Evolutionary conservation across 768 basidiomycete genomes (phyloP).

Genomic region (Suillus subaureus): DNA sequence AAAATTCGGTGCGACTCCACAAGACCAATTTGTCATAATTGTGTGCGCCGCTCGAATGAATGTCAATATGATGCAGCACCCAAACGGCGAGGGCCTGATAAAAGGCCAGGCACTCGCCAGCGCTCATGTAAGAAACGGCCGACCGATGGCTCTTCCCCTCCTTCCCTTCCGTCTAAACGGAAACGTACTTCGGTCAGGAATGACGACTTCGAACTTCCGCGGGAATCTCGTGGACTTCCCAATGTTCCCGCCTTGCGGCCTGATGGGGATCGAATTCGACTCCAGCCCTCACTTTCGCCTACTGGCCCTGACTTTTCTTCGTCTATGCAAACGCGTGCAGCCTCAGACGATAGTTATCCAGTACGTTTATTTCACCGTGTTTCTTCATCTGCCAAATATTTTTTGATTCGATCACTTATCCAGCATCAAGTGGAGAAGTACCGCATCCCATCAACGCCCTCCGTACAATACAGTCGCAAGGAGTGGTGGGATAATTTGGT

Average conservation of each 20-base stretch:
- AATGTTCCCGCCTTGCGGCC: slow-evolving; percentile 28
- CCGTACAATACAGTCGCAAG: slow-evolving; percentile 36
- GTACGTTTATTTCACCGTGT: slow-evolving; percentile 18
- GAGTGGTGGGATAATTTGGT: slow-evolving; percentile 55
- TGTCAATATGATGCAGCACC: slow-evolving; percentile 82
- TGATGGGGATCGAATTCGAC: slow-evolving; percentile 26
- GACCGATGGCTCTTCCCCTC: slow-evolving; percentile 53
- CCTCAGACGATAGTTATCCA: slow-evolving; percentile 29
- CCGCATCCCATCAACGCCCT: slow-evolving; percentile 31
- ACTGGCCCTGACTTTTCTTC: slow-evolving; percentile 34
- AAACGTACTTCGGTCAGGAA: slow-evolving; percentile 42
- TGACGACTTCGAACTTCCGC: slow-evolving; percentile 32
- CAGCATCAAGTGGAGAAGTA: slow-evolving; percentile 28
- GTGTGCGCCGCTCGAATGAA: slow-evolving; percentile 71
- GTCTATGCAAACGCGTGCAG: slow-evolving; percentile 27
- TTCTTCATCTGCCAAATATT: neutral
- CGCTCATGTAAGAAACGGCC: slow-evolving; percentile 84
- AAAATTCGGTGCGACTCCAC: slow-evolving; percentile 89
- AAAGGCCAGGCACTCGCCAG: slow-evolving; percentile 81
- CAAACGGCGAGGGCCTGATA: slow-evolving; percentile 85
- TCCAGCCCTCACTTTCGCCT: slow-evolving; percentile 36
- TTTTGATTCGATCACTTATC: neutral
- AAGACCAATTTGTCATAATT: slow-evolving; percentile 81
- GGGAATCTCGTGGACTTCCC: slow-evolving; percentile 27
- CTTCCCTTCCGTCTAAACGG: slow-evolving; percentile 54